A percentile compares a stretch with the other conserved stretches of the same genome.
phyloP scores from a whole-genome alignment of 495 filamentous ascomycete species.

The Xylaria bambusicola region DNA sequence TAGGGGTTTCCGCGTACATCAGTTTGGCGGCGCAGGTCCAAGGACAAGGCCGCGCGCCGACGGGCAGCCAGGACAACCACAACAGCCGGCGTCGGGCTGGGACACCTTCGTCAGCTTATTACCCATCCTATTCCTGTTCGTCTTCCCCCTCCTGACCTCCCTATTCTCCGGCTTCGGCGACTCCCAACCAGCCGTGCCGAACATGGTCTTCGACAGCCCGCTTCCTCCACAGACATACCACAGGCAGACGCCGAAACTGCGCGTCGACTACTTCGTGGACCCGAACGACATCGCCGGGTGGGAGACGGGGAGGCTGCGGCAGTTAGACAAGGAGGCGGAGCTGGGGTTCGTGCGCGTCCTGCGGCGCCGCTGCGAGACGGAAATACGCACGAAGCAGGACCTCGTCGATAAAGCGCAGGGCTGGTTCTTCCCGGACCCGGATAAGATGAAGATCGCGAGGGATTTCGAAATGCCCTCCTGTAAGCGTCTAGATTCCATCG shows the following conservation, averaged over 20 bases:
- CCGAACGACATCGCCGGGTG: slow-evolving; percentile 73
- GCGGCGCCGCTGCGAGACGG: slow-evolving; percentile 69
- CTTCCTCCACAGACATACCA: slow-evolving; percentile 69
- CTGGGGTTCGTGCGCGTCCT: slow-evolving; percentile 65
- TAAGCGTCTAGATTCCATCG: slow-evolving; percentile 34
- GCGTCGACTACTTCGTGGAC: slow-evolving; percentile 82
- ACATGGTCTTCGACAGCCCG: slow-evolving; percentile 68
- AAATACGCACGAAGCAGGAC: slow-evolving; percentile 61
- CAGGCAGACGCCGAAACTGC: slow-evolving; percentile 67
- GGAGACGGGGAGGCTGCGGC: slow-evolving; percentile 62
- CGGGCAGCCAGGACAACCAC: slow-evolving; percentile 45
- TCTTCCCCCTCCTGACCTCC: slow-evolving; percentile 82
- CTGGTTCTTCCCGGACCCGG: slow-evolving; percentile 80
- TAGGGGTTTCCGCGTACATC: slow-evolving; percentile 80
- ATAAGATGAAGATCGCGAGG: slow-evolving; percentile 63
- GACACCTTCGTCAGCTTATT: slow-evolving; percentile 67
- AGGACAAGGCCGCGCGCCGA: slow-evolving; percentile 69
- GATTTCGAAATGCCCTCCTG: slow-evolving; percentile 43
- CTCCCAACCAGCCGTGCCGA: slow-evolving; percentile 61
- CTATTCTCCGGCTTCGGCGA: slow-evolving; percentile 64
- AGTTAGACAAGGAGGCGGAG: slow-evolving; percentile 79
- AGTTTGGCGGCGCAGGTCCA: slow-evolving; percentile 73
- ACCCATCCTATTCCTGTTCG: slow-evolving; percentile 83
- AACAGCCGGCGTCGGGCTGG: slow-evolving; percentile 37
- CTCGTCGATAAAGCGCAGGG: slow-evolving; percentile 80